A percentile compares a stretch with the other conserved stretches of the same genome.
These are phyloP conservation scores for Tilletiopsis washingtonensis DNA, from an alignment of 1,284 basidiomycete genomes.

Conservation along the genomic window DNA sequence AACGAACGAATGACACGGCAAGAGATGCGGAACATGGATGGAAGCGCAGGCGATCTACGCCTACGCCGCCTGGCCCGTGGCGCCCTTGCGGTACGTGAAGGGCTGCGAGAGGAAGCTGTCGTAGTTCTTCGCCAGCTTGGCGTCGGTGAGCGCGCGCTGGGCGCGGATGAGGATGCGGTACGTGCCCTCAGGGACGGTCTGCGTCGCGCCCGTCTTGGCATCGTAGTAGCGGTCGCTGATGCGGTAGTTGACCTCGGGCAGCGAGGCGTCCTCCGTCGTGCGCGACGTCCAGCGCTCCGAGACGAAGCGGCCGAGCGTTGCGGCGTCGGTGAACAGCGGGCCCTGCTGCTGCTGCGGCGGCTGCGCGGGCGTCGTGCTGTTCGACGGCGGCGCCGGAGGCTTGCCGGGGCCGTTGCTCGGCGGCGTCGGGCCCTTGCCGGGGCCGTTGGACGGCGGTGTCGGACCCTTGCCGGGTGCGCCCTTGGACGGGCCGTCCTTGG, in stretches of 20 bases:
- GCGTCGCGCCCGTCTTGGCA: constrained; percentile 17
- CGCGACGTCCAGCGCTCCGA: background rate
- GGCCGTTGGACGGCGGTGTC: too few relatives aligned
- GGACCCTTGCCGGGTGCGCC: too few relatives aligned
- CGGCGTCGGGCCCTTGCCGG: too few relatives aligned
- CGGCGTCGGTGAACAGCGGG: background rate
- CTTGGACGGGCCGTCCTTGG: too few relatives aligned
- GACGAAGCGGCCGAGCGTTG: background rate
- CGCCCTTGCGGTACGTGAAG: constrained; percentile 20
- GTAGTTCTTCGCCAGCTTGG: constrained; percentile 55
- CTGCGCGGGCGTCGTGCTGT: background rate
- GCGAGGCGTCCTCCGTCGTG: background rate
- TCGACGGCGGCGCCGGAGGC: background rate
- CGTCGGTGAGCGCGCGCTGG: constrained; percentile 57
- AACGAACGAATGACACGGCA: too few relatives aligned
- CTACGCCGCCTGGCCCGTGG: too few relatives aligned
- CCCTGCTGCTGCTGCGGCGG: background rate
- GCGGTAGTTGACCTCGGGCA: background rate
- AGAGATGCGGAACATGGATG: too few relatives aligned
- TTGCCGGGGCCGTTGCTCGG: too few relatives aligned
- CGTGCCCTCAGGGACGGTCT: constrained; percentile 49
- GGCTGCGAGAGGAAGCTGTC: constrained; percentile 52
- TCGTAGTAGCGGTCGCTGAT: constrained; percentile 12
- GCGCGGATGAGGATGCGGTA: constrained; percentile 60
- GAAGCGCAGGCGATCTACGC: too few relatives aligned